Percentiles rank a stretch among this genome's conserved stretches.
These are phyloP conservation scores for Metrosideros polymorpha DNA, from an alignment of 441 rosid species.

Conservation along the genomic window DNA sequence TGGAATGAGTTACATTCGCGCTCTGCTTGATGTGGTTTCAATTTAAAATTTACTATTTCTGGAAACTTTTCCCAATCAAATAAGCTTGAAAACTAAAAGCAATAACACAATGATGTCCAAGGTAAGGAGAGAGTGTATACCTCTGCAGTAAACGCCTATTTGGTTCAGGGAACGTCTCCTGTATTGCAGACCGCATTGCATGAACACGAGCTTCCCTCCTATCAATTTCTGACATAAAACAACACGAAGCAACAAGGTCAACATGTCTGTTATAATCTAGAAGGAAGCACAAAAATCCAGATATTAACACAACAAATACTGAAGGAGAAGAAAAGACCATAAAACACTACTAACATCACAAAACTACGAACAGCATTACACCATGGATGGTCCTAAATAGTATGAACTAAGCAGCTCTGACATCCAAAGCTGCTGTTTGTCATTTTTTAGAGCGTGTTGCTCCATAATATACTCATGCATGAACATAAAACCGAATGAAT, in stretches of 20 bases:
- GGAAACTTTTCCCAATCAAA: neutral
- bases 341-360: neutral
- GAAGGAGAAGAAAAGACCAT: neutral
- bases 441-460: neutral
- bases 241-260: slow-evolving; percentile 10
- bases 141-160: slow-evolving; percentile 88
- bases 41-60: neutral
- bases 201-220: slow-evolving; percentile 70
- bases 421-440: neutral
- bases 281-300: neutral
- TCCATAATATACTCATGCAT: neutral
- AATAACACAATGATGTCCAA: neutral
- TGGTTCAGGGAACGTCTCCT: slow-evolving; percentile 96
- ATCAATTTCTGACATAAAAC: slow-evolving; percentile 64
- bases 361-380: neutral
- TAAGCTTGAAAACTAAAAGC: neutral
- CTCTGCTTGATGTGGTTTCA: neutral
- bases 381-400: neutral
- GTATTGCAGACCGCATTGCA: slow-evolving; percentile 81
- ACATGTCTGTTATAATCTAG: neutral
- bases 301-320: neutral
- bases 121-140: slow-evolving; percentile 17
- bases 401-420: neutral
- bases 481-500: neutral
- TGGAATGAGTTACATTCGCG: neutral